These are phyloP conservation scores for Cutaneotrichosporon daszewskae DNA, from an alignment of 1,284 basidiomycete species.

Conservation along the genomic window DNA sequence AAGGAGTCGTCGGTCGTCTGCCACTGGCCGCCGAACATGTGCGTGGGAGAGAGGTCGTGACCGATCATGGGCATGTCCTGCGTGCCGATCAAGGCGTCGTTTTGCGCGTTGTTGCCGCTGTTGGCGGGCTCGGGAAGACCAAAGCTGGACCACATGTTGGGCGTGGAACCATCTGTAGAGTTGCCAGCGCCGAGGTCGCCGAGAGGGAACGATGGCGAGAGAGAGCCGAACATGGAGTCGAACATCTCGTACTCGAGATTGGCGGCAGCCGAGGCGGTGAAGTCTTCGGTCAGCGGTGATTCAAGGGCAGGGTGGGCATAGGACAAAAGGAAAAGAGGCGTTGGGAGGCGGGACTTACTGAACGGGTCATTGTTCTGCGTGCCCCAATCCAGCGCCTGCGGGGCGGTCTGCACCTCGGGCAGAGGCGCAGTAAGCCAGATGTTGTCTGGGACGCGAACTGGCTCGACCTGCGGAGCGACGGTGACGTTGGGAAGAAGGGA, in stretches of 20 bases:
- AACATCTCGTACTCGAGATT: constrained; percentile 40
- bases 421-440: constrained; percentile 23
- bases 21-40: constrained; percentile 4
- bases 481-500: constrained; percentile 11
- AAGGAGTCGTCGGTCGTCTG: background rate
- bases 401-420: constrained; percentile 11
- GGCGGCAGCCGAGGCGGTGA: constrained; percentile 20
- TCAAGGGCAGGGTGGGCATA: background rate
- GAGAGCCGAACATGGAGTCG: constrained; percentile 37
- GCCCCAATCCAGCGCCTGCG: constrained; percentile 11
- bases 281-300: constrained; percentile 7
- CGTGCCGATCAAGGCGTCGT: background rate
- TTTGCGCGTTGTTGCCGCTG: constrained; percentile 1
- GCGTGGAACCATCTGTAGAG: constrained; percentile 16
- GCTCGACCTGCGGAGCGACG: constrained; percentile 7
- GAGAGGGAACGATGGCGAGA: constrained; percentile 35
- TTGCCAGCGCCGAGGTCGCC: constrained; percentile 15
- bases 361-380: constrained; percentile 15
- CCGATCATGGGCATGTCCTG: constrained; percentile 4
- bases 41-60: constrained; percentile 4
- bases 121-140: constrained; percentile 9
- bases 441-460: constrained; percentile 18
- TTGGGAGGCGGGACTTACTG: constrained; percentile 8
- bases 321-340: background rate
- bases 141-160: constrained; percentile 16